Evolutionary conservation across 2,329 filamentous ascomycete species (phyloP), one percentile per base, ranked within the genome.

Genomic region (Curvularia spicifera): DNA sequence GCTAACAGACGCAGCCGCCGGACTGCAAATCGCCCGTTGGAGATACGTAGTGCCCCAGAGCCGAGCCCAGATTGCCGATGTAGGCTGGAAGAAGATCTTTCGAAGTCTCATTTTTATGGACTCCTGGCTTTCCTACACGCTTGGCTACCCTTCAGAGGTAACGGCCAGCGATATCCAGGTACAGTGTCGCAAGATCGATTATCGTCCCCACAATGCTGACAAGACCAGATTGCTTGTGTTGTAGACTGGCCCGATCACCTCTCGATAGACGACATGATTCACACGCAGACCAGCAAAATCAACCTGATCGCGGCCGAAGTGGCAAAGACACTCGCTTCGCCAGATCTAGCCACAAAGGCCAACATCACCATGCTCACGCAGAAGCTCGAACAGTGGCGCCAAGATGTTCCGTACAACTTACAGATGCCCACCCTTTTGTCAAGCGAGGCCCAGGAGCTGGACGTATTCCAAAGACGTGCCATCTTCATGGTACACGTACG

Each of bases 81-180:
- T 72, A 0, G 64, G 61, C 31, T 72, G 70, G 70, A 67, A 60
- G 18, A 71, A 67, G 39, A 53, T 78, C 13, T 72, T 70, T 35
- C 67, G 74, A 9, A 77, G 73, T 47, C 59, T 77, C 9, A 71
- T 77, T 8, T 78, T 77, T 60, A 74, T 77, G 71, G 76, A 77
- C 57, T 72, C 71, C 22, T 78, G 76, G 76, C 65, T 77, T 6
- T 74, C 74, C 1, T 77, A 75, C 40, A 78, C 75, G 1, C 57
- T 78, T 1, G 76, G 76, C 7, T 78, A 76, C 51, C 59, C 54
- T 7, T 68, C 73, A 6, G 74, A 76, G 44, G 67, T 72, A 6
- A 72, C 69, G 8, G 18, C 65, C 5, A 65, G 59, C 10, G 75
- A 77, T 45, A 59, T 70, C 12, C 52, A 64, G 50, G 72, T 75